Evolutionary conservation across 495 filamentous ascomycete genomes (phyloP).

Genomic region (Penicillium cataractarum): DNA sequence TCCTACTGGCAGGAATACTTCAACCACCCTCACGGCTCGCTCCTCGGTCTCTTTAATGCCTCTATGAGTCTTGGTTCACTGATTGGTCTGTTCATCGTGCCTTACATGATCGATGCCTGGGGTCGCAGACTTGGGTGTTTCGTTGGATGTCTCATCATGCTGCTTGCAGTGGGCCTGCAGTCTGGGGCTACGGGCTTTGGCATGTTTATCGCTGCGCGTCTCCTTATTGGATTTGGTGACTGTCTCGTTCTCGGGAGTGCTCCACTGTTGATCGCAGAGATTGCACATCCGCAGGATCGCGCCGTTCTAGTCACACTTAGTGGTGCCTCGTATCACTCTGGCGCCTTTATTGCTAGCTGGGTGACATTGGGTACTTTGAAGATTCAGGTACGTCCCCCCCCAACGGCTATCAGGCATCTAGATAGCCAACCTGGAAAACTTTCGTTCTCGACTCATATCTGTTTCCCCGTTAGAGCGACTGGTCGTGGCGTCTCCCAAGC

Average conservation of each 20-base stretch:
- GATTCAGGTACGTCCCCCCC: slow-evolving; percentile 13
- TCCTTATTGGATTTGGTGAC: slow-evolving; percentile 34
- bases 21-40: slow-evolving; percentile 22
- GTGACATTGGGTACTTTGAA: slow-evolving; percentile 22
- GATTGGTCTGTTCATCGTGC: slow-evolving; percentile 13
- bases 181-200: slow-evolving; percentile 26
- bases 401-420: no score
- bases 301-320: slow-evolving; percentile 24
- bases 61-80: slow-evolving; percentile 28
- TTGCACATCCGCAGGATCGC: slow-evolving; percentile 36
- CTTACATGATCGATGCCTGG: slow-evolving; percentile 13
- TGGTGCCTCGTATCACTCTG: slow-evolving; percentile 20
- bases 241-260: slow-evolving; percentile 23
- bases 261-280: slow-evolving; percentile 36
- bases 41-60: slow-evolving; percentile 26
- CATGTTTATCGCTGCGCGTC: slow-evolving; percentile 29
- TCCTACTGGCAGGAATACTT: slow-evolving; percentile 29
- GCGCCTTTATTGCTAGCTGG: slow-evolving; percentile 24
- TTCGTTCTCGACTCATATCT: background rate
- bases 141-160: slow-evolving; percentile 24
- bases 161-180: slow-evolving; percentile 29
- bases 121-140: slow-evolving; percentile 29
- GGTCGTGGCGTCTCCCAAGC: slow-evolving; percentile 50
- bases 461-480: slow-evolving; percentile 14
- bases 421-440: no score